These are phyloP conservation scores for Sugiyamaella americana DNA, from an alignment of 805 yeast genomes.

Conservation along the genomic window DNA sequence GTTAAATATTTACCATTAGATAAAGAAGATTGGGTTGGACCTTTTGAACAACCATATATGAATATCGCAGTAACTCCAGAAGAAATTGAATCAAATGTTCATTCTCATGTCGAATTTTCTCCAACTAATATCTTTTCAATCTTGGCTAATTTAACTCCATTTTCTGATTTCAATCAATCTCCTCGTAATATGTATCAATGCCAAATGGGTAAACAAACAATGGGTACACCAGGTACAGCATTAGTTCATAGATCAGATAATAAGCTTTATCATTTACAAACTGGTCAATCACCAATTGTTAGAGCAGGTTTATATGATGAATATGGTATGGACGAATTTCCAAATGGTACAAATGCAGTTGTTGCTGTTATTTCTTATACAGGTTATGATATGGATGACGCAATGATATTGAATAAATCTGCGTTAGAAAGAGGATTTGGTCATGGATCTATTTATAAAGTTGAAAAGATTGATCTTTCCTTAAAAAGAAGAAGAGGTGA, in stretches of 20 bases:
- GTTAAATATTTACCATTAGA: slow-evolving; percentile 83
- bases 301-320: slow-evolving; percentile 90
- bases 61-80: slow-evolving; percentile 90
- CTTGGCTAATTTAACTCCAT: slow-evolving; percentile 94
- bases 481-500: slow-evolving; percentile 81
- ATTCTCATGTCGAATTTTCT: slow-evolving; percentile 88
- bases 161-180: slow-evolving; percentile 96
- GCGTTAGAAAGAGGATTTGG: slow-evolving; percentile 98
- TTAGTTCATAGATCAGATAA: slow-evolving; percentile 88
- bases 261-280: slow-evolving; percentile 84
- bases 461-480: slow-evolving; percentile 81
- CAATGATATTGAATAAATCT: slow-evolving; percentile 95
- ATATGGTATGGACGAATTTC: slow-evolving; percentile 97
- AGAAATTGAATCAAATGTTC: slow-evolving; percentile 75
- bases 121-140: slow-evolving; percentile 94
- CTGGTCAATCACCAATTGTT: slow-evolving; percentile 96
- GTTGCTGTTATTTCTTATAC: slow-evolving; percentile 98
- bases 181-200: slow-evolving; percentile 99
- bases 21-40: slow-evolving; percentile 85
- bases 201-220: slow-evolving; percentile 99
- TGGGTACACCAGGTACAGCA: slow-evolving; percentile 99
- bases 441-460: slow-evolving; percentile 93
- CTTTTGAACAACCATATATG: slow-evolving; percentile 97
- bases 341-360: slow-evolving; percentile 96
- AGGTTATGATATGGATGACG: slow-evolving; percentile 99